These are phyloP conservation scores for Fusarium oligoseptatum DNA, from an alignment of 2,329 filamentous ascomycete species.

Conservation along the genomic window DNA sequence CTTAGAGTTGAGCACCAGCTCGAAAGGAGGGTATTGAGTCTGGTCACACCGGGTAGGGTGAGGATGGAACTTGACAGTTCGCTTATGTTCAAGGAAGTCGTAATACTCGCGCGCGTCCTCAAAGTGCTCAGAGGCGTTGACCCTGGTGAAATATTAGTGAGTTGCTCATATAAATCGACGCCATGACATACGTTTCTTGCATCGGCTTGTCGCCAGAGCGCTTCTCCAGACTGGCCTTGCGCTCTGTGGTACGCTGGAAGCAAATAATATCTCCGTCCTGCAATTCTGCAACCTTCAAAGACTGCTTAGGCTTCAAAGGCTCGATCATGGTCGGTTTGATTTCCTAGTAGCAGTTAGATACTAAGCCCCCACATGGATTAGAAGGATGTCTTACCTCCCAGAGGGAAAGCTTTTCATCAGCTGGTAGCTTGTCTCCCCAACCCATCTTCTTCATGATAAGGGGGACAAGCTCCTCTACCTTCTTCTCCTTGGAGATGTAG, in stretches of 20 bases:
- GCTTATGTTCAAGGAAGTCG: conserved; percentile 90
- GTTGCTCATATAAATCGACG: not conserved
- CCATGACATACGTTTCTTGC: conserved; percentile 50
- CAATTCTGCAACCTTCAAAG: conserved; percentile 90
- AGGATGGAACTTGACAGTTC: conserved; percentile 82
- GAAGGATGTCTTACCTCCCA: conserved; percentile 73
- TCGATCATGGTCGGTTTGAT: conserved; percentile 99
- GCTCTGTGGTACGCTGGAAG: conserved; percentile 78
- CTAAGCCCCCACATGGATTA: not conserved
- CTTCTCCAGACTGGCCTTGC: conserved; percentile 55
- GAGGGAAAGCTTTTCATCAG: conserved; percentile 73
- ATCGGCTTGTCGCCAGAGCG: conserved; percentile 46
- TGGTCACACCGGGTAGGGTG: conserved; percentile 69
- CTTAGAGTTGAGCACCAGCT: conserved; percentile 85
- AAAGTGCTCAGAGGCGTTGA: conserved; percentile 62
- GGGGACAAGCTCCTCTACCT: conserved; percentile 85
- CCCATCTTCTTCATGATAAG: conserved; percentile 85
- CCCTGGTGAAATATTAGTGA: conserved; percentile 32
- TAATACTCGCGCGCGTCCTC: conserved; percentile 89
- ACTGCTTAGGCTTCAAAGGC: conserved; percentile 89
- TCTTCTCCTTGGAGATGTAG: conserved; percentile 89
- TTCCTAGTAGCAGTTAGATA: conserved; percentile 65
- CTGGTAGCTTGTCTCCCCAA: conserved; percentile 82
- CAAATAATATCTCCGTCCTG: conserved; percentile 98
- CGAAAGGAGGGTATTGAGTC: conserved; percentile 75